These are phyloP conservation scores for Yamadazyma diddensiae DNA, from an alignment of 1,139 yeast genomes.

Conservation along the genomic window DNA sequence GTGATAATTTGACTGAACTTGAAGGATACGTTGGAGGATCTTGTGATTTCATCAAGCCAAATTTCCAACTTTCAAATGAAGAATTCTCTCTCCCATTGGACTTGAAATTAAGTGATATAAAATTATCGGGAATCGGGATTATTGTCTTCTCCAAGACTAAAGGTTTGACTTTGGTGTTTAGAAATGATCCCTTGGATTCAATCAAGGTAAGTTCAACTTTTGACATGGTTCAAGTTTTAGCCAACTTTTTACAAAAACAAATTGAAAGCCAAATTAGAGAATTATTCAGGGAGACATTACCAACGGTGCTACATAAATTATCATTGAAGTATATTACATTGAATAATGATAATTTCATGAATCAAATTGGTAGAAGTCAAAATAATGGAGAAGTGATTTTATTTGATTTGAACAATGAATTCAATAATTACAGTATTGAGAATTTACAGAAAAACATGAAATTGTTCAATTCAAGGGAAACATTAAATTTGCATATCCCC, in stretches of 20 bases:
- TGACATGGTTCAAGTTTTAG: constrained; percentile 81
- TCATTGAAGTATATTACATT: constrained; percentile 64
- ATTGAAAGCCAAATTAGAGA: constrained; percentile 80
- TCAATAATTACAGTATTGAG: constrained; percentile 50
- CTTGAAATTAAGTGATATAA: constrained; percentile 68
- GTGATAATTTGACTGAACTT: constrained; percentile 44
- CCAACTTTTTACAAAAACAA: constrained; percentile 74
- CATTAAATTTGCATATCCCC: constrained; percentile 66
- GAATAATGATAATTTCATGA: constrained; percentile 8
- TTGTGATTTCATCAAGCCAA: constrained; percentile 56
- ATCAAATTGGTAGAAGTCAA: constrained; percentile 17
- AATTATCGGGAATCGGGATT: constrained; percentile 76
- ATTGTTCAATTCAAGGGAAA: constrained; percentile 75
- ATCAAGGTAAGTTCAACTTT: constrained; percentile 82
- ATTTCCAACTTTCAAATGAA: constrained; percentile 62
- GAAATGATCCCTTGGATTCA: constrained; percentile 83
- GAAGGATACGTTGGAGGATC: constrained; percentile 26
- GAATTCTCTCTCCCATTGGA: constrained; percentile 78
- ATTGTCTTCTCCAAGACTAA: constrained; percentile 79
- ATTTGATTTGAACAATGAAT: constrained; percentile 19
- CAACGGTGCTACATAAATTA: constrained; percentile 73
- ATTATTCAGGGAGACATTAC: constrained; percentile 78
- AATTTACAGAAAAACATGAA: constrained; percentile 70
- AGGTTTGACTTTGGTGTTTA: constrained; percentile 81
- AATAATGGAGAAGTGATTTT: constrained; percentile 14